phyloP scores from a whole-genome alignment of 179 eudicot genomes.

The Carnegiea gigantea region DNA sequence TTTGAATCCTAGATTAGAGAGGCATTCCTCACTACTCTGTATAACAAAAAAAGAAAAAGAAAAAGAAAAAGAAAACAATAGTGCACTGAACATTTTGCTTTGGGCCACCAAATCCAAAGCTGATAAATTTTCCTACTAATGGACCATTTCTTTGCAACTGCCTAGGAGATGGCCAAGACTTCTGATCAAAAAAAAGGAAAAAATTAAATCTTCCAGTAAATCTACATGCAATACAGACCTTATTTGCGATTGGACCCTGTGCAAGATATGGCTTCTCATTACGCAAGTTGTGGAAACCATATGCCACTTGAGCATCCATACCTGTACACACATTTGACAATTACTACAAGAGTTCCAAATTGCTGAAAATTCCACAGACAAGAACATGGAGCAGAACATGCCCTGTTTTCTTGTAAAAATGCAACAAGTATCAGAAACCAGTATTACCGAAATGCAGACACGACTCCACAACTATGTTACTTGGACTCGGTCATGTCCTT shows the following conservation, averaged over 20 bases:
- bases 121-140: too few relatives aligned
- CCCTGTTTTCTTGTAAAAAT: not conserved
- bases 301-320: conserved; percentile 99
- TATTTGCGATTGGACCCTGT: conserved; percentile 88
- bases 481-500: not conserved
- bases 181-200: not conserved
- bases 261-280: conserved; percentile 96
- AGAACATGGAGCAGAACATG: not conserved
- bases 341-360: not conserved
- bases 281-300: conserved; percentile 90
- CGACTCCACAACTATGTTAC: not conserved
- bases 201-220: not conserved
- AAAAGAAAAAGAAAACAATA: not conserved
- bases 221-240: conserved; percentile 44
- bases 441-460: not conserved
- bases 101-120: too few relatives aligned
- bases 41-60: not conserved
- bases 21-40: too few relatives aligned
- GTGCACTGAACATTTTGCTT: too few relatives aligned
- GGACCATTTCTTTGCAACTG: too few relatives aligned
- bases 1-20: too few relatives aligned
- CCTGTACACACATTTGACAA: conserved; percentile 41
- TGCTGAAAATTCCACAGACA: not conserved
- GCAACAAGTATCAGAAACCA: not conserved
- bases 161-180: not conserved